Percentiles rank a stretch among this genome's conserved stretches.
Evolutionary conservation across 225 moss, liverwort and hornwort genomes (phyloP).

Genomic region (Neckera pumila): DNA sequence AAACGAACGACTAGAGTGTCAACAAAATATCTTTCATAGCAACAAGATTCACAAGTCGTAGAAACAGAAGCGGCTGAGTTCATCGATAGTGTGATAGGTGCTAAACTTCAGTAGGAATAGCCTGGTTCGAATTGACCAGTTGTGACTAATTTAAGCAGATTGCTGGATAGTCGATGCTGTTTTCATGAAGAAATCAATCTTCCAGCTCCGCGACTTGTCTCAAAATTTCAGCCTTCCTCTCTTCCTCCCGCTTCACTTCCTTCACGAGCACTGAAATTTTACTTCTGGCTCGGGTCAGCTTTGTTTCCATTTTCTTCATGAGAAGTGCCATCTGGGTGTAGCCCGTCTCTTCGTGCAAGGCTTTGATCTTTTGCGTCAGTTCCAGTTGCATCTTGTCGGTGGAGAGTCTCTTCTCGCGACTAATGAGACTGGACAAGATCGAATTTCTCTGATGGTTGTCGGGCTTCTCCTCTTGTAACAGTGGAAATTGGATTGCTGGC

Average conservation of each 20-base stretch:
- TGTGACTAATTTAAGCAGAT: background rate
- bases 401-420: slow-evolving; percentile 2
- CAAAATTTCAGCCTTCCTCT: slow-evolving; percentile 26
- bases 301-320: slow-evolving; percentile 37
- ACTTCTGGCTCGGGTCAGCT: slow-evolving; percentile 12
- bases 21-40: background rate
- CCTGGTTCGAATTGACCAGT: too few relatives aligned
- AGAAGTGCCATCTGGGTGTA: slow-evolving; percentile 21
- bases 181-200: background rate
- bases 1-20: background rate
- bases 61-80: background rate
- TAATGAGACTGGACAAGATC: background rate
- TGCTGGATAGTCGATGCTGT: background rate
- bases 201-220: slow-evolving; percentile 21
- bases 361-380: slow-evolving; percentile 19
- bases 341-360: slow-evolving; percentile 34
- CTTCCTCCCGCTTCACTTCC: slow-evolving; percentile 37
- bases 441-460: background rate
- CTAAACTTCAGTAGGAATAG: background rate
- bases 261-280: slow-evolving; percentile 29
- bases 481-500: slow-evolving; percentile 21
- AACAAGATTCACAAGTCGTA: background rate
- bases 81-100: background rate
- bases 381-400: slow-evolving; percentile 14
- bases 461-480: slow-evolving; percentile 19